Conservation (phyloP, 2,329 filamentous ascomycete species). For the Calonectria pseudoturangicola region DNA sequence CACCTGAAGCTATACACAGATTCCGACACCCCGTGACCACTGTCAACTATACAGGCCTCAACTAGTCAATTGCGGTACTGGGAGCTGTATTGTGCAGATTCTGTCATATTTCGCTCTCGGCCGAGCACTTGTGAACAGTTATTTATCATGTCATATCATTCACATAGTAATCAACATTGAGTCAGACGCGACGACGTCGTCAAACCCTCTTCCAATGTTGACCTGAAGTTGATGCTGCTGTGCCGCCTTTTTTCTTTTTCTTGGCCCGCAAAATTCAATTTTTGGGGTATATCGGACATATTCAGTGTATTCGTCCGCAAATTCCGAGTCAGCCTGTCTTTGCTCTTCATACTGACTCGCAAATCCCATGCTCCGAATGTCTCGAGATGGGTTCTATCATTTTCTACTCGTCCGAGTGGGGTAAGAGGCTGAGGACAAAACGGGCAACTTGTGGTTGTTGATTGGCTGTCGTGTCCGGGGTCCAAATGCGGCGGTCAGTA, state of each 20-base stretch:
- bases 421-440: background rate
- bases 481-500: background rate
- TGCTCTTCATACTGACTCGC: background rate
- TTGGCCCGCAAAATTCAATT: too few relatives aligned
- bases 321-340: background rate
- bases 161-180: background rate
- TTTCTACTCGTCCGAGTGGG: background rate
- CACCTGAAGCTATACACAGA: too few relatives aligned
- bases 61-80: too few relatives aligned
- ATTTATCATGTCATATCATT: background rate
- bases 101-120: too few relatives aligned
- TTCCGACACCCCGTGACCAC: too few relatives aligned
- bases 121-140: too few relatives aligned
- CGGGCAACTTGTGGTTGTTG: background rate
- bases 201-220: background rate
- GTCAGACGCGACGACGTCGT: background rate
- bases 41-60: too few relatives aligned
- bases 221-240: too few relatives aligned
- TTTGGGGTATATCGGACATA: too few relatives aligned
- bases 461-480: background rate
- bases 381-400: background rate
- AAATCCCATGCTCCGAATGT: background rate
- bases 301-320: too few relatives aligned
- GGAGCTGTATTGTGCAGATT: too few relatives aligned
- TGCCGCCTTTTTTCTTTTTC: background rate